A percentile compares a stretch with the other conserved stretches of the same genome.
phyloP scores from a whole-genome alignment of 805 yeast genomes.

The Priceomyces castillae region DNA sequence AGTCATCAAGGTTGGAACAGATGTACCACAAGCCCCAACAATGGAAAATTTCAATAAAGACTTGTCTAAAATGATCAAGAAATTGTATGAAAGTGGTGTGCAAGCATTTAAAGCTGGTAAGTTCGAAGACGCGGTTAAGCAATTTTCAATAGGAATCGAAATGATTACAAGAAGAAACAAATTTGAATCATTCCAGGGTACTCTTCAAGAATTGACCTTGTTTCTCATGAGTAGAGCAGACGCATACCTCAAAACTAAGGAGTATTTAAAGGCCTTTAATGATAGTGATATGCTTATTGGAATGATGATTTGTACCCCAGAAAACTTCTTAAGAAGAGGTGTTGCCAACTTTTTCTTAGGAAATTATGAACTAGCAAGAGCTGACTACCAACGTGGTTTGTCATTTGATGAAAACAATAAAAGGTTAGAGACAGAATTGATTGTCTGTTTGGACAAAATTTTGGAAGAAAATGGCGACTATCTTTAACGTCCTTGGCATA shows the following conservation, averaged over 20 bases:
- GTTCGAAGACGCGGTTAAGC: conserved; percentile 59
- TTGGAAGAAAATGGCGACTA: conserved; percentile 60
- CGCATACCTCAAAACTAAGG: conserved; percentile 54
- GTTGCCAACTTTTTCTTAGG: conserved; percentile 62
- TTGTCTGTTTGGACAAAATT: conserved; percentile 45
- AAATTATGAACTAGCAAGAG: conserved; percentile 58
- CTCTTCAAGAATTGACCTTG: conserved; percentile 63
- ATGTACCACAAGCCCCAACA: conserved; percentile 55
- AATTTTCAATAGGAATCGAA: conserved; percentile 63
- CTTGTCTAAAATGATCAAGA: conserved; percentile 56
- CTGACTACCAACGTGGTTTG: conserved; percentile 71
- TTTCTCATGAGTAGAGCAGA: conserved; percentile 72
- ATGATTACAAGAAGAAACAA: conserved; percentile 66
- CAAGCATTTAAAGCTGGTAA: conserved; percentile 53
- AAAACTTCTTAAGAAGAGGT: conserved; percentile 70
- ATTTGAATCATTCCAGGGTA: conserved; percentile 71
- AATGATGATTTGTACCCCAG: conserved; percentile 59
- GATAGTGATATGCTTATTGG: conserved; percentile 67
- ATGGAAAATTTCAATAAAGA: conserved; percentile 55
- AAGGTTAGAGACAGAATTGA: conserved; percentile 48
- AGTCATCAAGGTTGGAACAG: conserved; percentile 38
- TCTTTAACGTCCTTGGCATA: conserved; percentile 14
- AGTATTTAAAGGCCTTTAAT: conserved; percentile 57
- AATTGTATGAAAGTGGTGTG: conserved; percentile 63
- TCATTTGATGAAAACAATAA: conserved; percentile 56